phyloP scores from a whole-genome alignment of 371 early-diverging fungal species.

The Mucor circinelloides region DNA sequence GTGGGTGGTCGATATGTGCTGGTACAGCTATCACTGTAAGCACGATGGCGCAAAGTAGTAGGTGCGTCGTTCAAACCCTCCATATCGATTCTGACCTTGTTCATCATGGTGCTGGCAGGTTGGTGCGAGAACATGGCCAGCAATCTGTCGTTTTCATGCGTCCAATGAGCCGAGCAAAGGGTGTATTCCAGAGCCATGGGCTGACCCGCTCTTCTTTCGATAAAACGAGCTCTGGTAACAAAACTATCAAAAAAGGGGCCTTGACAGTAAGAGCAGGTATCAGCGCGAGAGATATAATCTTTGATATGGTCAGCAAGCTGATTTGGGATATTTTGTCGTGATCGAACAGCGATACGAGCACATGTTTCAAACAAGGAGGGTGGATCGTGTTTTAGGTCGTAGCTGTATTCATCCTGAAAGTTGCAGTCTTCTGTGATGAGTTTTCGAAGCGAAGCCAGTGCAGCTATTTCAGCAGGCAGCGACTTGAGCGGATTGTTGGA shows the following conservation, averaged over 20 bases:
- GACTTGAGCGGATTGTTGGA: conserved; percentile 59
- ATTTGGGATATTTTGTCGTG: conserved; percentile 57
- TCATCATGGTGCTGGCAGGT: neutral
- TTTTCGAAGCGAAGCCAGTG: conserved; percentile 53
- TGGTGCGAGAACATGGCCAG: conserved; percentile 25
- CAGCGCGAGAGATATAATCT: conserved; percentile 62
- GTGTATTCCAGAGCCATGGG: conserved; percentile 29
- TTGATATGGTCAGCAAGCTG: conserved; percentile 57
- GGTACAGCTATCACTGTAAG: conserved; percentile 22
- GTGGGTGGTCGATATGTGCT: neutral
- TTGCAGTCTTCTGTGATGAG: conserved; percentile 55
- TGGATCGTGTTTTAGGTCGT: conserved; percentile 24
- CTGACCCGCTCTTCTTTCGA: conserved; percentile 58
- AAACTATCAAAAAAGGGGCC: conserved; percentile 80
- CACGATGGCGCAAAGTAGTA: conserved; percentile 15
- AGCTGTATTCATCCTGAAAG: conserved; percentile 33
- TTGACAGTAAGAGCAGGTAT: conserved; percentile 77
- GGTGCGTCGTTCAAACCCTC: conserved; percentile 15
- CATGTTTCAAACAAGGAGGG: conserved; percentile 73
- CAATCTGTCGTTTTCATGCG: conserved; percentile 26
- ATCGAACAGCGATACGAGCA: conserved; percentile 71
- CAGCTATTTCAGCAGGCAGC: conserved; percentile 34
- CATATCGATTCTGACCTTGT: conserved; percentile 9
- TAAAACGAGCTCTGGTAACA: conserved; percentile 57
- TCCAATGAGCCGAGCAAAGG: conserved; percentile 36